A percentile compares a stretch with the other conserved stretches of the same genome.
phyloP scores from a whole-genome alignment of 768 basidiomycete genomes.

The Mycena galericulata region DNA sequence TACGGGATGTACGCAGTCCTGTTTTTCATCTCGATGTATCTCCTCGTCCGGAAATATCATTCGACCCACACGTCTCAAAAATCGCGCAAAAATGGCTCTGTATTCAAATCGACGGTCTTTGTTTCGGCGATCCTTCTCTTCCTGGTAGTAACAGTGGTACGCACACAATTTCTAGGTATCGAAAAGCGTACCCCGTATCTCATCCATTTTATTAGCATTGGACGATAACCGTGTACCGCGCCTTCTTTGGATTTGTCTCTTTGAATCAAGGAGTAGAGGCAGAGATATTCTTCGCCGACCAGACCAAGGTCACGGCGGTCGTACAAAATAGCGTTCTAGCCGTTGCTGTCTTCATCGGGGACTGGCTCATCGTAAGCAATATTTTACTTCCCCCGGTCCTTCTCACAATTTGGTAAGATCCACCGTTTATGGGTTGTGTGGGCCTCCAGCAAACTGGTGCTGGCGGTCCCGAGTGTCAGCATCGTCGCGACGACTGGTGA shows the following conservation, averaged over 20 bases:
- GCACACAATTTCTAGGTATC: no score
- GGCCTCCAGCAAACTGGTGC: neutral
- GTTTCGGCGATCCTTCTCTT: slow-evolving; percentile 12
- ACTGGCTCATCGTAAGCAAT: slow-evolving; percentile 16
- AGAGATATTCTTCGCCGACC: slow-evolving; percentile 4
- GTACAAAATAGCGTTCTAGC: neutral
- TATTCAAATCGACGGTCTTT: slow-evolving; percentile 14
- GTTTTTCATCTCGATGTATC: slow-evolving; percentile 17
- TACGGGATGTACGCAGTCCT: slow-evolving; percentile 24
- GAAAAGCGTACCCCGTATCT: no score
- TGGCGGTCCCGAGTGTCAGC: neutral
- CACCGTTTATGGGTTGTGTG: slow-evolving; percentile 27
- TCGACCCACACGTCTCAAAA: slow-evolving; percentile 1
- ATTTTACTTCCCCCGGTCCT: neutral
- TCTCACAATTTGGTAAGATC: neutral
- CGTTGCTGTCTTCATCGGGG: slow-evolving; percentile 1
- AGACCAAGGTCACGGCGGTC: neutral
- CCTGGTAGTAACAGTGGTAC: slow-evolving; percentile 8
- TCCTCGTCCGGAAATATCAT: slow-evolving; percentile 10
- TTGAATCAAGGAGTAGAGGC: neutral
- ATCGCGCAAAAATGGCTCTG: neutral
- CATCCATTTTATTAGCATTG: slow-evolving; percentile 12
- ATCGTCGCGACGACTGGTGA: neutral
- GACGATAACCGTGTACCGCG: neutral
- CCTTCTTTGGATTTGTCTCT: slow-evolving; percentile 7